Conservation (phyloP, 2,329 filamentous ascomycete species). For the Hymenoscyphus occultus region DNA sequence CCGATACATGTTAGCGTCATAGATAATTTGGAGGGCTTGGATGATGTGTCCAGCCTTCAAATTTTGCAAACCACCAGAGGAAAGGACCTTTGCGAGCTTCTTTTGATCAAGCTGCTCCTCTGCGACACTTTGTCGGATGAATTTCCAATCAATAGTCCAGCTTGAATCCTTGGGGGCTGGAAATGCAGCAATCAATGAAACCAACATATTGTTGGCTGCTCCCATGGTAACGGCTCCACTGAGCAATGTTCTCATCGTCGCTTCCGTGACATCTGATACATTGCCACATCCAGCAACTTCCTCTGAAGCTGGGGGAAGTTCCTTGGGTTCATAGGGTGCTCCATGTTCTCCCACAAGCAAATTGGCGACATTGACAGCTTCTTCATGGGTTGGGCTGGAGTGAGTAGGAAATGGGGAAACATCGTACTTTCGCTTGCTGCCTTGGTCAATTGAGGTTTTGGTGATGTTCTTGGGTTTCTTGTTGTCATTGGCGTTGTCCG, state of each 20-base stretch:
- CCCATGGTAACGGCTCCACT: slow-evolving; percentile 50
- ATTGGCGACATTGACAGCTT: slow-evolving; percentile 66
- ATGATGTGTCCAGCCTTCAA: slow-evolving; percentile 73
- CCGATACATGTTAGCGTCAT: slow-evolving; percentile 61
- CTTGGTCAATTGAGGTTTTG: slow-evolving; percentile 6
- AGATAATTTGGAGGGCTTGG: slow-evolving; percentile 67
- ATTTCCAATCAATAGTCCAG: slow-evolving; percentile 73
- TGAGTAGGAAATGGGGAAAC: not conserved
- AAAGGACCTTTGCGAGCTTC: slow-evolving; percentile 55
- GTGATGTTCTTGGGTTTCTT: not conserved
- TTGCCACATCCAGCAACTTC: slow-evolving; percentile 66
- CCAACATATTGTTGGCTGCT: slow-evolving; percentile 62
- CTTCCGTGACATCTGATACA: slow-evolving; percentile 53
- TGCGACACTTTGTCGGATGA: slow-evolving; percentile 56
- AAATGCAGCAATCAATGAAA: slow-evolving; percentile 61
- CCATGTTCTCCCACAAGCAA: slow-evolving; percentile 67
- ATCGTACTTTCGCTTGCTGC: not conserved
- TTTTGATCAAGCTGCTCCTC: slow-evolving; percentile 52
- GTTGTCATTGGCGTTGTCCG: no score
- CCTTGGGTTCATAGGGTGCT: slow-evolving; percentile 59
- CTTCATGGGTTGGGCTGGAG: slow-evolving; percentile 57
- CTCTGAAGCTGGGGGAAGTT: slow-evolving; percentile 66
- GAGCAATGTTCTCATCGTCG: slow-evolving; percentile 51
- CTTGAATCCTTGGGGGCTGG: slow-evolving; percentile 54
- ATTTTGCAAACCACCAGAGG: slow-evolving; percentile 66